A percentile compares a stretch with the other conserved stretches of the same genome.
Evolutionary conservation across 768 basidiomycete genomes (phyloP).

Genomic region (Mycena olivaceomarginata): DNA sequence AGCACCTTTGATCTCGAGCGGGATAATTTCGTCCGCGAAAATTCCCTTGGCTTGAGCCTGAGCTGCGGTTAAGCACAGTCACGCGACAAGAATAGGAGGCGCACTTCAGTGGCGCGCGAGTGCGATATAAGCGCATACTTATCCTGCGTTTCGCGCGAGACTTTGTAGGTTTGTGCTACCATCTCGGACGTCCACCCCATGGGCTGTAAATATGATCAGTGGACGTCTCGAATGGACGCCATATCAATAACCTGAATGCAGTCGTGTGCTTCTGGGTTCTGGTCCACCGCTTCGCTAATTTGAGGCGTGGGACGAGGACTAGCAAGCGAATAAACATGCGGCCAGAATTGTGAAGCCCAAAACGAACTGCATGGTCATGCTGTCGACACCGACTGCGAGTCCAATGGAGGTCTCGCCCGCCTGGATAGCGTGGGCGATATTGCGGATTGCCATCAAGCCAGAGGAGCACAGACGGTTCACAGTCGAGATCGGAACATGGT

Average conservation of each 20-base stretch:
- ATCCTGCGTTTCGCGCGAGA: conserved; percentile 91
- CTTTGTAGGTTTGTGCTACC: conserved; percentile 87
- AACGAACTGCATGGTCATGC: conserved; percentile 86
- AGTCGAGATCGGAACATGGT: conserved; percentile 90
- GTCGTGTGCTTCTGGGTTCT: conserved; percentile 80
- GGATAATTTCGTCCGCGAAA: conserved; percentile 93
- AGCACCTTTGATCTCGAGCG: conserved; percentile 83
- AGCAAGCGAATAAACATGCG: conserved; percentile 27
- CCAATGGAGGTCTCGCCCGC: conserved; percentile 91
- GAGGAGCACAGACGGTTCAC: conserved; percentile 97
- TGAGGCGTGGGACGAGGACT: conserved; percentile 87
- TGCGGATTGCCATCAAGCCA: conserved; percentile 94
- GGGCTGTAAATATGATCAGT: conserved; percentile 66
- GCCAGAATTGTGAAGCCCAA: conserved; percentile 12
- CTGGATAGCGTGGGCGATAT: conserved; percentile 91
- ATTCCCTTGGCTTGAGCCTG: conserved; percentile 68
- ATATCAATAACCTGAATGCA: conserved; percentile 76
- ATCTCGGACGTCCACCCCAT: conserved; percentile 98
- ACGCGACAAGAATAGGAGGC: neutral
- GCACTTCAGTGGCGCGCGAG: conserved; percentile 82
- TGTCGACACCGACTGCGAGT: conserved; percentile 89
- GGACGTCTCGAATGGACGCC: neutral
- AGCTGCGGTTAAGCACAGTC: neutral
- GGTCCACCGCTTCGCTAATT: conserved; percentile 74
- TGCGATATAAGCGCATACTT: conserved; percentile 93